Evolutionary conservation across 1,284 basidiomycete genomes (phyloP).

Genomic region (Cryptococcus sp.): DNA sequence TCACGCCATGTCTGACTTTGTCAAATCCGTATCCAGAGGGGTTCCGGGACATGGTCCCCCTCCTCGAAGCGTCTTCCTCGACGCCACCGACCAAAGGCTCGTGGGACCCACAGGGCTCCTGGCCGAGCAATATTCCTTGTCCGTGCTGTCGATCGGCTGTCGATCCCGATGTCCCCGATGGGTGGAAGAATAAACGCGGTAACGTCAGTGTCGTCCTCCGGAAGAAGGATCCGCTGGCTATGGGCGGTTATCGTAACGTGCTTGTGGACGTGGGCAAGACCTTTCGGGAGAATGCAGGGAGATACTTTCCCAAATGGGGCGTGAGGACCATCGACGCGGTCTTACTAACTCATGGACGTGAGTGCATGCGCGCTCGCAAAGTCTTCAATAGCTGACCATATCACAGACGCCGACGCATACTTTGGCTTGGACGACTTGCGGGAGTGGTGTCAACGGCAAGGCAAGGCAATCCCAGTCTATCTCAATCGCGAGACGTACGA

Average conservation of each 20-base stretch:
- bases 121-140: slow-evolving; percentile 47
- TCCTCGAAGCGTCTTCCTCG: slow-evolving; percentile 15
- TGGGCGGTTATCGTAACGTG: slow-evolving; percentile 48
- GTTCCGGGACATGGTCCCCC: slow-evolving; percentile 27
- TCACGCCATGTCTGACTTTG: slow-evolving; percentile 49
- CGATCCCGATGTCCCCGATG: slow-evolving; percentile 39
- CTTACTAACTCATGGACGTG: slow-evolving; percentile 54
- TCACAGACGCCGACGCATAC: slow-evolving; percentile 49
- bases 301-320: slow-evolving; percentile 50
- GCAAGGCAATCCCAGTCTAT: slow-evolving; percentile 45
- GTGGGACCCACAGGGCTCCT: slow-evolving; percentile 34
- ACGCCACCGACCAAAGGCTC: slow-evolving; percentile 1
- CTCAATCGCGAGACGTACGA: slow-evolving; percentile 45
- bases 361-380: slow-evolving; percentile 20
- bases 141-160: slow-evolving; percentile 47
- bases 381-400: slow-evolving; percentile 1
- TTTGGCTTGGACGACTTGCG: slow-evolving; percentile 45
- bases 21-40: slow-evolving; percentile 31
- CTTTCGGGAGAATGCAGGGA: slow-evolving; percentile 51
- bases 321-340: slow-evolving; percentile 54
- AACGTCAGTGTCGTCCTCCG: slow-evolving; percentile 49
- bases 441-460: slow-evolving; percentile 50
- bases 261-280: slow-evolving; percentile 56
- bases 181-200: slow-evolving; percentile 51
- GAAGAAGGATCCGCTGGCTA: slow-evolving; percentile 17